Conservation (phyloP, 2,329 filamentous ascomycete genomes). For the Fusarium sp. region DNA sequence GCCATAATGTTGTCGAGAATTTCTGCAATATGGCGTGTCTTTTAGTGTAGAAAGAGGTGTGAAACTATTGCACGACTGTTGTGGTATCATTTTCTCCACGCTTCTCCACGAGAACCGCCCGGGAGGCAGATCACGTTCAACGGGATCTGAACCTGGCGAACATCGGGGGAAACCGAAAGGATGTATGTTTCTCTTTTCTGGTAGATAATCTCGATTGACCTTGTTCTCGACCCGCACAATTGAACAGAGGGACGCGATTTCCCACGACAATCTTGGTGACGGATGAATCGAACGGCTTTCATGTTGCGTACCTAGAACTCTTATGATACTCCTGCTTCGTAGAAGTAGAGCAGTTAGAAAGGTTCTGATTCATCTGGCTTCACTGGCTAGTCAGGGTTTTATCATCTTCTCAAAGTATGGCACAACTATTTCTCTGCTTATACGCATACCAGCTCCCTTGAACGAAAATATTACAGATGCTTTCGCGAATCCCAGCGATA, state of each 20-base stretch:
- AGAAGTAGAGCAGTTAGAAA: not conserved
- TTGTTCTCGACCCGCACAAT: constrained; percentile 14
- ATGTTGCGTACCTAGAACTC: not conserved
- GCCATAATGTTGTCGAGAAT: constrained; percentile 10
- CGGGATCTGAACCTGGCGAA: constrained; percentile 17
- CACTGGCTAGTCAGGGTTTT: not conserved
- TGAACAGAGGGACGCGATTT: constrained; percentile 13
- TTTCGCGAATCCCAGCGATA: not conserved
- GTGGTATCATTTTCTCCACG: constrained; percentile 8
- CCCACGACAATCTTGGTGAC: not conserved
- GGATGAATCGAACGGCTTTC: not conserved
- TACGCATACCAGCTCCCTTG: too few relatives aligned
- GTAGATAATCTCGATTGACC: constrained; percentile 7
- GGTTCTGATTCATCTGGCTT: not conserved
- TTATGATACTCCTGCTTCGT: not conserved
- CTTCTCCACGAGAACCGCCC: constrained; percentile 37
- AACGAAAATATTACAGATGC: not conserved
- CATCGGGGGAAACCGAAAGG: constrained; percentile 14
- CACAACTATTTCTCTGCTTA: not conserved
- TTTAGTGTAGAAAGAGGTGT: not conserved
- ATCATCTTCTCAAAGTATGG: not conserved
- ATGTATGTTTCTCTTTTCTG: constrained; percentile 2
- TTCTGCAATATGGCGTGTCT: not conserved
- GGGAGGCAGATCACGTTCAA: constrained; percentile 27
- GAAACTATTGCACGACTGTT: not conserved